Percentiles rank a stretch among this genome's conserved stretches.
These are phyloP conservation scores for Phytophthora ohioensis DNA, from an alignment of 352 stramenopile species.

Conservation along the genomic window DNA sequence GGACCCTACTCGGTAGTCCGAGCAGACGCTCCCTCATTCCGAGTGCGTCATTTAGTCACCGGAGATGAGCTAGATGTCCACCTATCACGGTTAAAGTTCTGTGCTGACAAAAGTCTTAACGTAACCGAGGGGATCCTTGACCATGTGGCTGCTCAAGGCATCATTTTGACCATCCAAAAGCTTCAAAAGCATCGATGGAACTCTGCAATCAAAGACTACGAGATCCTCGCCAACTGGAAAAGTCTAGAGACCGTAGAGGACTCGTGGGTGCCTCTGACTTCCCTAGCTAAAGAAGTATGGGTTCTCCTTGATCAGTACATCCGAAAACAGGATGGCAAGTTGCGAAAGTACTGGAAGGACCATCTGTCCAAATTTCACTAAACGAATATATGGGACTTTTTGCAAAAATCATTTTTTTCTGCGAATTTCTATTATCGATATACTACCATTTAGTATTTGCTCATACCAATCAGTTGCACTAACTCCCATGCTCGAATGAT, in stretches of 20 bases:
- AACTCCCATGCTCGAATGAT: not conserved
- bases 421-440: too few relatives aligned
- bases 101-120: not conserved
- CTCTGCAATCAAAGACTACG: not conserved
- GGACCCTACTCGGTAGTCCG: conserved; percentile 12
- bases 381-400: not conserved
- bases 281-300: not conserved
- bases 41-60: conserved; percentile 11
- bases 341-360: conserved; percentile 1
- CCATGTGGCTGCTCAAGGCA: not conserved
- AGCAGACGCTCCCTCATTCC: conserved; percentile 19
- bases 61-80: conserved; percentile 18
- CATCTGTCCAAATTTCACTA: not conserved
- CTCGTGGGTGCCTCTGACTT: not conserved
- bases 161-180: not conserved
- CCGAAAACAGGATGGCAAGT: not conserved
- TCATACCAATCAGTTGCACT: not conserved
- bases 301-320: not conserved
- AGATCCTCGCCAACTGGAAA: not conserved
- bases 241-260: conserved; percentile 3
- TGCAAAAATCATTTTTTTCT: not conserved
- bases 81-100: conserved; percentile 22
- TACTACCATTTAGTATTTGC: not conserved
- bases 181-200: conserved; percentile 1
- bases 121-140: not conserved